Conservation (phyloP, 2,329 filamentous ascomycete species). For the Colletotrichum spaethianum region DNA sequence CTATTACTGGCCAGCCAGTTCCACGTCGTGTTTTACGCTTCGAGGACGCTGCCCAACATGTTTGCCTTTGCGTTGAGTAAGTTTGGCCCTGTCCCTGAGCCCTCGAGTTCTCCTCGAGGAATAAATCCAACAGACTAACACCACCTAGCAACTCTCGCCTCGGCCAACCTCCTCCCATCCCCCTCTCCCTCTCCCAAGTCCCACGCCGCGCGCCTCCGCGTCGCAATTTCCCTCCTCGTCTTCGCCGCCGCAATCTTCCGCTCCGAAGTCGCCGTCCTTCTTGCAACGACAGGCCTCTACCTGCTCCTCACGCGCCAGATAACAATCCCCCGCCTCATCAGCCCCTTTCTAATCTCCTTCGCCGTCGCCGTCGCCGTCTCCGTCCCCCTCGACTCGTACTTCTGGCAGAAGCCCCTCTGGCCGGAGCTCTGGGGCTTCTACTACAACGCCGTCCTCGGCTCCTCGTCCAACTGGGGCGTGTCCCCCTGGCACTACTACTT, state of each 20-base stretch:
- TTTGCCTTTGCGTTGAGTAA: conserved; percentile 90
- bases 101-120: not conserved
- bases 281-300: conserved; percentile 76
- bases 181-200: conserved; percentile 46
- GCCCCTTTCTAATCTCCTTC: conserved; percentile 76
- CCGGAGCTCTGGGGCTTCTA: conserved; percentile 91
- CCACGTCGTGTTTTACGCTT: conserved; percentile 93
- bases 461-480: conserved; percentile 89
- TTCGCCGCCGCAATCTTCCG: conserved; percentile 88
- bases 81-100: conserved; percentile 48
- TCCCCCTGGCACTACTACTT: conserved; percentile 92
- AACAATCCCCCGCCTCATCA: conserved; percentile 70
- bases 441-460: conserved; percentile 90
- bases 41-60: conserved; percentile 94
- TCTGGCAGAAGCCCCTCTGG: conserved; percentile 92
- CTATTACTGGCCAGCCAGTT: conserved; percentile 88
- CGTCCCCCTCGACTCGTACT: conserved; percentile 87
- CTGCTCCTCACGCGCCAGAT: conserved; percentile 71
- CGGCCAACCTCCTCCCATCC: conserved; percentile 61
- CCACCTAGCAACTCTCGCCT: conserved; percentile 74
- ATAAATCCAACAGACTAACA: conserved; percentile 5
- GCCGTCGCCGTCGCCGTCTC: conserved; percentile 78
- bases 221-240: conserved; percentile 82
- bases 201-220: conserved; percentile 63
- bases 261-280: conserved; percentile 87